Conservation (phyloP, 2,329 filamentous ascomycete species). For the Tolypocladium guangdongense region DNA sequence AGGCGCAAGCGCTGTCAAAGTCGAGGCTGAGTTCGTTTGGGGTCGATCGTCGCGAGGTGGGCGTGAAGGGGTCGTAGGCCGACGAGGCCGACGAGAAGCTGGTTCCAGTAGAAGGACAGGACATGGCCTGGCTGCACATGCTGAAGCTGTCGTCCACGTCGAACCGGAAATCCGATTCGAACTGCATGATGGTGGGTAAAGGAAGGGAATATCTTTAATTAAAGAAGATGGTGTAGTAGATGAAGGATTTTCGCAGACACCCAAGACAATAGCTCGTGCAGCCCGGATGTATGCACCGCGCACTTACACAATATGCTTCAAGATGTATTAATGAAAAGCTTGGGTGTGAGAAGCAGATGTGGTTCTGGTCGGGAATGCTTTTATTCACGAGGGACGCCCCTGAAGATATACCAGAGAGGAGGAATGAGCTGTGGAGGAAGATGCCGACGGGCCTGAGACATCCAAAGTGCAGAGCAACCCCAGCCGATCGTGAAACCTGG, state of each 20-base stretch:
- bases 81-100: constrained; percentile 31
- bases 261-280: neutral
- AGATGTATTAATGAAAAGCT: neutral
- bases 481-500: constrained; percentile 18
- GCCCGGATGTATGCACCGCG: neutral
- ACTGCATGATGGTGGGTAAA: constrained; percentile 21
- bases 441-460: constrained; percentile 24
- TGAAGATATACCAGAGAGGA: constrained; percentile 30
- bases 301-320: neutral
- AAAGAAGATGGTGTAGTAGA: neutral
- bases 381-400: constrained; percentile 22
- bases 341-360: constrained; percentile 5
- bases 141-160: constrained; percentile 29
- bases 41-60: constrained; percentile 32
- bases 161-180: constrained; percentile 26
- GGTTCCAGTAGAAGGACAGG: constrained; percentile 21
- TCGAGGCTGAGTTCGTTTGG: constrained; percentile 27
- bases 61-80: constrained; percentile 32
- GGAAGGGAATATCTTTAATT: constrained; percentile 3
- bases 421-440: constrained; percentile 24
- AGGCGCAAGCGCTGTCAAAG: constrained; percentile 22
- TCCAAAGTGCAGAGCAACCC: constrained; percentile 21
- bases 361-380: constrained; percentile 24
- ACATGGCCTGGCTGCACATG: constrained; percentile 24
- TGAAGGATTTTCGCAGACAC: neutral